These are phyloP conservation scores for Aspergillus diversus DNA, from an alignment of 495 filamentous ascomycete species.

Conservation along the genomic window DNA sequence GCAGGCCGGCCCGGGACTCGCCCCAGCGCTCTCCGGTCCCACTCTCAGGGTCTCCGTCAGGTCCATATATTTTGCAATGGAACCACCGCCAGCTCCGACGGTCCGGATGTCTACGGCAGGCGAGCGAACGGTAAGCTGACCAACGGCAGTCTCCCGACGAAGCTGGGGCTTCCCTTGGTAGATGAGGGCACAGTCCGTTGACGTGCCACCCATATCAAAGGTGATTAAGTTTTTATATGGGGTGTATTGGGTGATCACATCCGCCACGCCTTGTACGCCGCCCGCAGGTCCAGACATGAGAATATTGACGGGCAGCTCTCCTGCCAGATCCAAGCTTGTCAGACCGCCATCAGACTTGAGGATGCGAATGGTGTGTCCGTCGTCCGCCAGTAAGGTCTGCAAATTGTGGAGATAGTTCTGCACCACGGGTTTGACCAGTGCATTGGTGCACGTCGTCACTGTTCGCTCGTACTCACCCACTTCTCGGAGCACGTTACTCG, in stretches of 20 bases:
- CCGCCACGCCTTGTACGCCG: constrained; percentile 50
- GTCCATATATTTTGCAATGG: constrained; percentile 80
- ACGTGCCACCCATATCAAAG: constrained; percentile 94
- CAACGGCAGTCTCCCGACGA: constrained; percentile 92
- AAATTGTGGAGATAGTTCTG: constrained; percentile 45
- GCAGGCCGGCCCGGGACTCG: constrained; percentile 88
- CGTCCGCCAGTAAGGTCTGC: constrained; percentile 27
- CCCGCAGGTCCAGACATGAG: constrained; percentile 56
- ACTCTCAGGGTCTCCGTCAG: constrained; percentile 79
- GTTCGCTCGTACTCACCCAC: constrained; percentile 57
- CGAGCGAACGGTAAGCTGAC: constrained; percentile 89
- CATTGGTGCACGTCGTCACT: constrained; percentile 54
- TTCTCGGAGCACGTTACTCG: constrained; percentile 50
- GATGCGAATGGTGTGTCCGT: constrained; percentile 43
- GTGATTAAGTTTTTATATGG: constrained; percentile 87
- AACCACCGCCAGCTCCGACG: constrained; percentile 90
- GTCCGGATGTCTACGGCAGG: constrained; percentile 96
- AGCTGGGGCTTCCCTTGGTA: constrained; percentile 85
- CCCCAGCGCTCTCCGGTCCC: constrained; percentile 86
- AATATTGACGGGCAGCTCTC: constrained; percentile 50
- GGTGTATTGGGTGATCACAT: constrained; percentile 60
- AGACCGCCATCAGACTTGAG: constrained; percentile 54
- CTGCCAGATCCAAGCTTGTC: constrained; percentile 47
- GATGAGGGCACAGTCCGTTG: constrained; percentile 81
- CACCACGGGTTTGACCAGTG: constrained; percentile 54